phyloP scores from a whole-genome alignment of 2,329 filamentous ascomycete genomes.

The Cadophora sp. region DNA sequence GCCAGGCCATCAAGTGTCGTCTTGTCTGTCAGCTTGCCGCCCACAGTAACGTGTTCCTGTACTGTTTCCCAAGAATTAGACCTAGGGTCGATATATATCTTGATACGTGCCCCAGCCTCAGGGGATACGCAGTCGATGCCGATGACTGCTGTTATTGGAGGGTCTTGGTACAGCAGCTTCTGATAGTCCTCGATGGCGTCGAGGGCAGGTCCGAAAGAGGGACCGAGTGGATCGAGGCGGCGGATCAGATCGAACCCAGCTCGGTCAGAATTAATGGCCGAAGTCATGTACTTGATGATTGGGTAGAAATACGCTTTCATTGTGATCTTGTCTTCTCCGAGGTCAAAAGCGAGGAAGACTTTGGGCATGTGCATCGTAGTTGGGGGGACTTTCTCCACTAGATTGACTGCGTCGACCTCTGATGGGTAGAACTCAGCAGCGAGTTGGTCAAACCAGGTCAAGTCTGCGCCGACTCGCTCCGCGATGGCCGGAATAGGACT shows the following conservation, averaged over 20 bases:
- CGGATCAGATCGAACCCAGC: constrained; percentile 2
- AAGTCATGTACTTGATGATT: constrained; percentile 12
- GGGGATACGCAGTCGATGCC: background rate
- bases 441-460: background rate
- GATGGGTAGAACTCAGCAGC: constrained; percentile 4
- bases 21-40: background rate
- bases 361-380: background rate
- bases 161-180: constrained; percentile 1
- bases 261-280: background rate
- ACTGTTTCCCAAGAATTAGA: background rate
- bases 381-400: background rate
- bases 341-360: constrained; percentile 3
- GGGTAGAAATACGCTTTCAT: constrained; percentile 7
- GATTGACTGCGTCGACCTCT: background rate
- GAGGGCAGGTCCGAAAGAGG: background rate
- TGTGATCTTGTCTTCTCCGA: background rate
- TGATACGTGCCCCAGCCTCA: constrained; percentile 2
- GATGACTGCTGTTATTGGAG: background rate
- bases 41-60: background rate
- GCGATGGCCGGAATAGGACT: background rate
- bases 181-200: background rate
- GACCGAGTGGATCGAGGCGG: background rate
- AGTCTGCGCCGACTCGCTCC: background rate
- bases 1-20: background rate
- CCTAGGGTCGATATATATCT: background rate